Evolutionary conservation across 1,139 yeast genomes (phyloP).

Genomic region (Saccharomyces hybrid): DNA sequence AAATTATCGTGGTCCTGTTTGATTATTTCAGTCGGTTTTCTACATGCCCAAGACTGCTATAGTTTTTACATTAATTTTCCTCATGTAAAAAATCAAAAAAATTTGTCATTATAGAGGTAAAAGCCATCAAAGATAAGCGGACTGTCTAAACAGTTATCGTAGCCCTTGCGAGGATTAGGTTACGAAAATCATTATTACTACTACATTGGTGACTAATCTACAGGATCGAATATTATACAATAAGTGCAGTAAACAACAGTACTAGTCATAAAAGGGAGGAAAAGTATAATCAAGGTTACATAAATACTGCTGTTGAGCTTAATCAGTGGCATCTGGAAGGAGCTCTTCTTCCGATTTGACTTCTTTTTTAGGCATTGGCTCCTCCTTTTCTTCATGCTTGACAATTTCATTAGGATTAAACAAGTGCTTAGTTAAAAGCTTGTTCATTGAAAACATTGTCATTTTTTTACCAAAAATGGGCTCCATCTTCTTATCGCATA

Average conservation of each 20-base stretch:
- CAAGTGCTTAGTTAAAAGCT: slow-evolving; percentile 48
- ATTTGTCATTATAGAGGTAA: background rate
- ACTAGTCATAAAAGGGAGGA: background rate
- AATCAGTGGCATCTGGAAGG: background rate
- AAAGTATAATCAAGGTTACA: background rate
- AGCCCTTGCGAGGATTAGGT: background rate
- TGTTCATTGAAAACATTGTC: slow-evolving; percentile 64
- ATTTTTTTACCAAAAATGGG: slow-evolving; percentile 54
- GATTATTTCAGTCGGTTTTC: background rate
- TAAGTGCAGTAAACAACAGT: background rate
- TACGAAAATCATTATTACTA: background rate
- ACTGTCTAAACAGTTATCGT: background rate
- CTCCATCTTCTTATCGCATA: slow-evolving; percentile 59
- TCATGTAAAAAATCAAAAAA: background rate
- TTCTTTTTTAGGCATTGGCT: background rate
- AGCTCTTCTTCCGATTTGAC: background rate
- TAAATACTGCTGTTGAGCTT: background rate
- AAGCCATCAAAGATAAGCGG: background rate
- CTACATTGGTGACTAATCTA: background rate
- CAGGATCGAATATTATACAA: background rate
- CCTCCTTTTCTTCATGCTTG: slow-evolving; percentile 35
- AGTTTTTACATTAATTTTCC: background rate
- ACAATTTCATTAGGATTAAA: slow-evolving; percentile 25
- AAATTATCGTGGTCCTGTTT: background rate
- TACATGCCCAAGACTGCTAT: background rate